Evolutionary conservation across 2,329 filamentous ascomycete species (phyloP).

Genomic region (Neofusicoccum ribis): DNA sequence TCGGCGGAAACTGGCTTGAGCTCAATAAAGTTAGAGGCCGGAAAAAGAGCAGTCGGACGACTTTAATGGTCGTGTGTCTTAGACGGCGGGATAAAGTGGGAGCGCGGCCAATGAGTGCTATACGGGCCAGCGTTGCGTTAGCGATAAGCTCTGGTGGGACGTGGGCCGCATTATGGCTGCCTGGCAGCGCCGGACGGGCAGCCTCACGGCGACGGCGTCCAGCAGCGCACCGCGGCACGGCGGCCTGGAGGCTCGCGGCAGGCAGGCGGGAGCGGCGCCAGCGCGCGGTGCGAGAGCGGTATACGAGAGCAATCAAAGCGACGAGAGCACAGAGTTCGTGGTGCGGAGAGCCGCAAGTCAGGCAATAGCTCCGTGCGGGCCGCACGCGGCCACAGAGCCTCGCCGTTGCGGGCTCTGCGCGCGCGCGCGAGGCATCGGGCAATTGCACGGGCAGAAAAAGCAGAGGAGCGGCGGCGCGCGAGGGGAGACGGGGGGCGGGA

Average conservation of each 20-base stretch:
- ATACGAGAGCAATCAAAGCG: slow-evolving; percentile 14
- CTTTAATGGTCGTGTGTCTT: slow-evolving; percentile 4
- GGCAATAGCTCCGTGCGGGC: slow-evolving; percentile 17
- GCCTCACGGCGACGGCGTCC: not conserved
- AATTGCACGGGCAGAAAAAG: slow-evolving; percentile 10
- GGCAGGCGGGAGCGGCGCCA: not conserved
- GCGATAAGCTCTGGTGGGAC: slow-evolving; percentile 16
- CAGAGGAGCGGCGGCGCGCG: not conserved
- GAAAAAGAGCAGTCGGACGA: not conserved
- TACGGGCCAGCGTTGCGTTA: not conserved
- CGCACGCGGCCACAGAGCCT: slow-evolving; percentile 9
- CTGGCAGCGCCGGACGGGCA: not conserved
- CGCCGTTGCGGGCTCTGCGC: not conserved
- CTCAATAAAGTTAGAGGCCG: slow-evolving; percentile 12
- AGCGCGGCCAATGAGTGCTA: slow-evolving; percentile 8
- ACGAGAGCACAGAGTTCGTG: slow-evolving; percentile 2
- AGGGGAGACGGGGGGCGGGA: not conserved
- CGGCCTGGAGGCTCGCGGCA: no score
- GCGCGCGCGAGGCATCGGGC: not conserved
- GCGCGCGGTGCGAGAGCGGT: not conserved
- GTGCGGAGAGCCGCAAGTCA: slow-evolving; percentile 17
- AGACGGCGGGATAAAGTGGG: not conserved
- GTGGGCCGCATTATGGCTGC: slow-evolving; percentile 4
- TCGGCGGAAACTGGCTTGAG: slow-evolving; percentile 7
- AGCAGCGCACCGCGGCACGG: not conserved